Conservation (phyloP, 148 eudicot species). For the Spergularia bocconei region DNA sequence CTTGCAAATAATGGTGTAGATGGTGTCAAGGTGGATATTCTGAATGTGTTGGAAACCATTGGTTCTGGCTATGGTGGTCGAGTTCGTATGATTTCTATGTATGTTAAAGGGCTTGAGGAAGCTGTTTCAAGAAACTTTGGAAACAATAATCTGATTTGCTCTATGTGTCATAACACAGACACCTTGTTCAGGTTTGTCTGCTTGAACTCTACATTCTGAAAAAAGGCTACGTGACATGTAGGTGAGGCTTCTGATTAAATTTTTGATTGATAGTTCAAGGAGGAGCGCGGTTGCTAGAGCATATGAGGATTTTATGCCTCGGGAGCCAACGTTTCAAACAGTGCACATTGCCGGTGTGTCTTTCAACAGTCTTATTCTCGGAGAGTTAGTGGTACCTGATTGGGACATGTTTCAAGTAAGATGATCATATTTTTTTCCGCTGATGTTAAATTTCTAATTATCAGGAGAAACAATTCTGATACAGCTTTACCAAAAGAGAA, state of each 20-base stretch:
- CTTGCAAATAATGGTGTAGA: constrained; percentile 54
- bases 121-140: constrained; percentile 44
- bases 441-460: background rate
- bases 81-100: constrained; percentile 40
- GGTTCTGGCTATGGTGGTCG: constrained; percentile 62
- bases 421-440: background rate
- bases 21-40: constrained; percentile 68
- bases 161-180: constrained; percentile 60
- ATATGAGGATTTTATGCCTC: constrained; percentile 63
- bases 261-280: constrained; percentile 35
- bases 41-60: constrained; percentile 49
- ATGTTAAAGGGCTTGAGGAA: constrained; percentile 48
- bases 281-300: constrained; percentile 55
- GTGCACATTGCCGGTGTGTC: constrained; percentile 52
- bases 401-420: constrained; percentile 72
- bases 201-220: background rate
- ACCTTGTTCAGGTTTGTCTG: constrained; percentile 45
- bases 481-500: no score
- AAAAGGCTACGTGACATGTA: no score
- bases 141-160: constrained; percentile 44
- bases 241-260: constrained; percentile 12
- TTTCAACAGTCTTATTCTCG: constrained; percentile 55
- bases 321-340: constrained; percentile 50
- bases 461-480: background rate
- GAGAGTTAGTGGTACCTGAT: constrained; percentile 60